These are phyloP conservation scores for Myxozyma neglecta DNA, from an alignment of 805 yeast species.

Conservation along the genomic window DNA sequence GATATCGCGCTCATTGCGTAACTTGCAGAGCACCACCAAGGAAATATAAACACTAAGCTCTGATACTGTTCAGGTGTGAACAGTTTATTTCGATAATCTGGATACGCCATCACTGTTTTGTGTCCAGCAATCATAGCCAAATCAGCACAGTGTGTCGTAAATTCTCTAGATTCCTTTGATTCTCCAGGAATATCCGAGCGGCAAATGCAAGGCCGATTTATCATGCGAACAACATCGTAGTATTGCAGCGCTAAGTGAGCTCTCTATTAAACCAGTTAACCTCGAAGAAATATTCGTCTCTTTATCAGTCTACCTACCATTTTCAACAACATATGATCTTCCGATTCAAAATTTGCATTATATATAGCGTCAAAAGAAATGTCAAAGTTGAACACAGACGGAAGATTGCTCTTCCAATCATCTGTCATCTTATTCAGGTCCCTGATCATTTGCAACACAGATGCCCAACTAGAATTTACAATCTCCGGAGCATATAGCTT, in stretches of 20 bases:
- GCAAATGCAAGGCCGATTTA: conserved; percentile 24
- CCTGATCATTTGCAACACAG: conserved; percentile 10
- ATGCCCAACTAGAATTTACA: conserved; percentile 9
- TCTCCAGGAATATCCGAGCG: conserved; percentile 17
- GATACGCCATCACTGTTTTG: conserved; percentile 4
- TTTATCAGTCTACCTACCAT: conserved; percentile 5
- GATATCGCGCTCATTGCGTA: conserved; percentile 23
- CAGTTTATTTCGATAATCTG: not conserved
- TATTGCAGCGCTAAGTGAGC: conserved; percentile 6
- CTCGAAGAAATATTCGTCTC: too few relatives aligned
- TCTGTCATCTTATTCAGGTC: conserved; percentile 7
- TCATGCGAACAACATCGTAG: conserved; percentile 15
- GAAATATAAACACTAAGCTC: conserved; percentile 2
- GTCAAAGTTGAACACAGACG: conserved; percentile 3
- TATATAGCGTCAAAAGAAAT: not conserved
- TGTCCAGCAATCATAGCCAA: conserved; percentile 24
- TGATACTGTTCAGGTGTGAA: not conserved
- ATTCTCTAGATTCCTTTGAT: conserved; percentile 13
- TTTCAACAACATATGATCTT: conserved; percentile 9
- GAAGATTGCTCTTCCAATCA: conserved; percentile 15
- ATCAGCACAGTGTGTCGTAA: conserved; percentile 2
- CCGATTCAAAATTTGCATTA: not conserved
- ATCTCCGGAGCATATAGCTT: conserved; percentile 19
- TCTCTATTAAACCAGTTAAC: conserved; percentile 3
- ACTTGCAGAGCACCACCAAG: conserved; percentile 19